Evolutionary conservation across 2,329 filamentous ascomycete genomes (phyloP), one percentile per base, ranked within the genome.

Genomic region (Hypoxylon sp.): DNA sequence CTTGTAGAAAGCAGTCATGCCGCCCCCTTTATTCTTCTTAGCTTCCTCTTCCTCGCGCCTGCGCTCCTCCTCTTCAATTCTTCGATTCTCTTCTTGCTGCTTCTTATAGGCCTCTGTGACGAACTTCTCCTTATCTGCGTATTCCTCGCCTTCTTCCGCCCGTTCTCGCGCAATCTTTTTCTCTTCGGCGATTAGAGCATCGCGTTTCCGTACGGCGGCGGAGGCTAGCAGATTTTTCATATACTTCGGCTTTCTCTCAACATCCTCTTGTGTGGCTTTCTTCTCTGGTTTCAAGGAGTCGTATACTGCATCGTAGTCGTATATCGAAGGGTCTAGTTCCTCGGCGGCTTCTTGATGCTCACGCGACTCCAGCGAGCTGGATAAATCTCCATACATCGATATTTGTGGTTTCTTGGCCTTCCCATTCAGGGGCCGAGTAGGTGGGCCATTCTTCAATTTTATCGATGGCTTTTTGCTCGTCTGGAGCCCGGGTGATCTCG

Each of bases 221-320:
- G 92, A 90, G 46, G 89, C 88, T 56, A 94, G 82, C 28, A 97
- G 82, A 62, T 87, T 90, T 72, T 85, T 86, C 89, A 96, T 94
- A 80, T 96, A 96, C 73, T 92, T 93, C 1, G 93, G 91, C 72
- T 89, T 89, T 43, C 89, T 84, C 74, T 90, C 87, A 1, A 82
- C 80, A 3, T 86, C 85, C 57, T 81, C 80, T 49, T 82, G 80
- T 2, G 83, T 83, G 1, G 81, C 80, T 64, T 86, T 85, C 72
- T 88, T 86, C 65, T 89, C 85, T 14, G 88, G 87, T 71, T 93
- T 91, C 43, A 95, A 83, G 0, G 90, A 91, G 73, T 95, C 92
- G 80, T 93, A 94, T 21, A 93, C 91, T 1, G 86, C 87, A 77
- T 97, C 93, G 81, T 96, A 97, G 80, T 96, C 93, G 82, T 94